Evolutionary conservation across 1,284 basidiomycete genomes (phyloP).

Genomic region (Amylostereum areolatum): DNA sequence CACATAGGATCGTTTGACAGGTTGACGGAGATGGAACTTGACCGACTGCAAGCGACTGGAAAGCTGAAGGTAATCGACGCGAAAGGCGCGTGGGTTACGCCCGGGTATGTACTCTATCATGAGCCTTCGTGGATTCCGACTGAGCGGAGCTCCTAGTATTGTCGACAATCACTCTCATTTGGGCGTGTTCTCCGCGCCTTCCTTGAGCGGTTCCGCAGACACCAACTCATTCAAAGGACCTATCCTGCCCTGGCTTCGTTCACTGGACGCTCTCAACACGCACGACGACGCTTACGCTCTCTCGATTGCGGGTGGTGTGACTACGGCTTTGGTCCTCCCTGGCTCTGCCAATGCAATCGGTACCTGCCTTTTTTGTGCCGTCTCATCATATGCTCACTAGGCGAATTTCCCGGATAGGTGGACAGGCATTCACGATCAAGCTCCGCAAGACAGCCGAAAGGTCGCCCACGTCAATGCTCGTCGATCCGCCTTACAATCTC

Average conservation of each 20-base stretch:
- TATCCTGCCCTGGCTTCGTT: constrained; percentile 38
- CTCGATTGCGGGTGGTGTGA: constrained; percentile 39
- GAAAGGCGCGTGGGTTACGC: constrained; percentile 46
- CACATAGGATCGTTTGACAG: constrained; percentile 20
- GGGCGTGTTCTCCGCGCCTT: constrained; percentile 16
- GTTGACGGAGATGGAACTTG: constrained; percentile 15
- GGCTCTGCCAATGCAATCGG: constrained; percentile 43
- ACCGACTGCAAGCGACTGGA: constrained; percentile 13
- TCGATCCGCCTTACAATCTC: constrained; percentile 36
- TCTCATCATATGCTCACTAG: too few species aligned
- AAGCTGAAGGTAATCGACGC: constrained; percentile 39
- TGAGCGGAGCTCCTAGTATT: not conserved
- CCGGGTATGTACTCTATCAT: constrained; percentile 28
- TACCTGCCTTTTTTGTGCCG: constrained; percentile 6
- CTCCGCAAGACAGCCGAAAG: constrained; percentile 37
- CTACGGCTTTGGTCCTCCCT: constrained; percentile 39
- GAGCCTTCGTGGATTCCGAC: not conserved
- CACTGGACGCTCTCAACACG: constrained; percentile 39
- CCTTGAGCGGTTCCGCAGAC: constrained; percentile 24
- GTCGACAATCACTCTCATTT: constrained; percentile 21
- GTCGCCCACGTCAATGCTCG: constrained; percentile 35
- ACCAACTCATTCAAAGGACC: constrained; percentile 30
- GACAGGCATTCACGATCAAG: constrained; percentile 40
- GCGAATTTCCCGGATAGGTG: constrained; percentile 11
- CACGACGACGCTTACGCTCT: constrained; percentile 29